phyloP scores from a whole-genome alignment of 2,329 filamentous ascomycete genomes.

The Leptosphaerulina australis region DNA sequence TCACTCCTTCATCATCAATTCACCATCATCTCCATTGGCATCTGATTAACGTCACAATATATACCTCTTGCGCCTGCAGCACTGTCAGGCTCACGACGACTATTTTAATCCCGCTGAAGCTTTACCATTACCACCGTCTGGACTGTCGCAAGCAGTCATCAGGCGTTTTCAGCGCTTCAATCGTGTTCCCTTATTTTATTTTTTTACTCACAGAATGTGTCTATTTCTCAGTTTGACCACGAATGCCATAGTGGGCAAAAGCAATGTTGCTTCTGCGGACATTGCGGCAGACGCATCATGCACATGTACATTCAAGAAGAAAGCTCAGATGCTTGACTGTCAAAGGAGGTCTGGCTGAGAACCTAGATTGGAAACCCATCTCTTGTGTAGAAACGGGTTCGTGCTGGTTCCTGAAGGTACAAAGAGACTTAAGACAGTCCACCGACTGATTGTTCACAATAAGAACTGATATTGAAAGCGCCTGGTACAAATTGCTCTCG shows the following conservation, averaged over 20 bases:
- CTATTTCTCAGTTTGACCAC: conserved; percentile 27
- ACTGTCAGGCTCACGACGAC: conserved; percentile 68
- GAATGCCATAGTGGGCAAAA: conserved; percentile 30
- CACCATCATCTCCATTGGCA: background rate
- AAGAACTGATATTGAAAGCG: background rate
- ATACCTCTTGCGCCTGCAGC: conserved; percentile 66
- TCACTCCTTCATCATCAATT: background rate
- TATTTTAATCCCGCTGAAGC: conserved; percentile 62
- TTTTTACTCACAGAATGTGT: conserved; percentile 52
- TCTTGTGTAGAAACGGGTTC: conserved; percentile 72
- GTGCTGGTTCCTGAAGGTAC: conserved; percentile 70
- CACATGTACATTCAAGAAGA: conserved; percentile 60
- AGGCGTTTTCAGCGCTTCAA: conserved; percentile 71
- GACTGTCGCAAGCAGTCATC: conserved; percentile 70
- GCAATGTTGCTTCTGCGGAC: conserved; percentile 49
- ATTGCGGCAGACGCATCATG: conserved; percentile 69
- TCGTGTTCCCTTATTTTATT: conserved; percentile 71
- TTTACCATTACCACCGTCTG: conserved; percentile 74
- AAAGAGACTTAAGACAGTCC: conserved; percentile 62
- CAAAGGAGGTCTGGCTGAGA: conserved; percentile 70
- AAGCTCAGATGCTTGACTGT: conserved; percentile 56
- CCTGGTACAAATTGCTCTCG: too few relatives aligned
- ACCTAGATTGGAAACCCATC: conserved; percentile 62
- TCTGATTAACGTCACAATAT: conserved; percentile 19
- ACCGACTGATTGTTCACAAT: conserved; percentile 5